Evolutionary conservation across 148 eudicot species (phyloP).

Genomic region (Suaeda aralocaspica): DNA sequence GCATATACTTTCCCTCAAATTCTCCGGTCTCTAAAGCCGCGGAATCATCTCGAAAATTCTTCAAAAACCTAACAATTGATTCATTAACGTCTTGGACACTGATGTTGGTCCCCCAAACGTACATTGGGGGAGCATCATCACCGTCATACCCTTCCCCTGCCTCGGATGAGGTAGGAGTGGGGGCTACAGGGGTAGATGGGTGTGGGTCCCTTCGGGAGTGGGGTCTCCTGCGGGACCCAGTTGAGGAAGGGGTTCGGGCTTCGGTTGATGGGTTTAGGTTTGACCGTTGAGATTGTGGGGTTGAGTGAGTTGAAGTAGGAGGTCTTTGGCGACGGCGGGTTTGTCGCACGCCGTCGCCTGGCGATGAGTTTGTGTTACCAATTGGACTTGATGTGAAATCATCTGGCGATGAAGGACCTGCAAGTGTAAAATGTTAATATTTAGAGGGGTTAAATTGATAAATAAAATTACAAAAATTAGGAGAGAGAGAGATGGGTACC

Average conservation of each 20-base stretch:
- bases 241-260: conserved; percentile 27
- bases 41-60: conserved; percentile 55
- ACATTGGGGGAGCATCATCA: conserved; percentile 78
- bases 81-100: conserved; percentile 91
- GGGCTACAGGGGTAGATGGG: conserved; percentile 27
- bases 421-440: neutral
- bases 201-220: conserved; percentile 17
- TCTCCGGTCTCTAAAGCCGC: conserved; percentile 37
- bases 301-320: conserved; percentile 37
- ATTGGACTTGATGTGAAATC: conserved; percentile 72
- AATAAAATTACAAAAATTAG: neutral
- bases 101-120: conserved; percentile 94
- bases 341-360: conserved; percentile 36
- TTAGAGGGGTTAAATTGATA: neutral
- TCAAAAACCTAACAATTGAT: conserved; percentile 67
- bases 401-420: conserved; percentile 81
- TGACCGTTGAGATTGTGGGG: conserved; percentile 29
- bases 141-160: conserved; percentile 59
- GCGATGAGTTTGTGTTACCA: conserved; percentile 68
- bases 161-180: conserved; percentile 66
- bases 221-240: conserved; percentile 27
- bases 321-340: conserved; percentile 38
- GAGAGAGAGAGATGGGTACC: neutral
- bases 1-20: conserved; percentile 83
- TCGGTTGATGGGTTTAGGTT: conserved; percentile 18